Conservation (phyloP, 2,329 filamentous ascomycete genomes). For the Colletotrichum australisinense region DNA sequence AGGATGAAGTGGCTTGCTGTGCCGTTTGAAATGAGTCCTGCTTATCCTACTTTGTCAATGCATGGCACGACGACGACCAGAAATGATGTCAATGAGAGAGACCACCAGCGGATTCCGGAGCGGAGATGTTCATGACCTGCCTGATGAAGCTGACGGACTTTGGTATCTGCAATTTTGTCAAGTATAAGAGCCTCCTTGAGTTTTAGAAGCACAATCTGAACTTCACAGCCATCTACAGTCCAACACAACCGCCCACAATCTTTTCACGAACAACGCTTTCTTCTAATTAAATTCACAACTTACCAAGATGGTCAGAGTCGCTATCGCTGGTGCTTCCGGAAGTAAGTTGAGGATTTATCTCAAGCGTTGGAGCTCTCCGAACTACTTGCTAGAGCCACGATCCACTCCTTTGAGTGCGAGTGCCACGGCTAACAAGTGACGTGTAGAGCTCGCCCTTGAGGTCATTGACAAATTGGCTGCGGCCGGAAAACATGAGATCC, state of each 20-base stretch:
- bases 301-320: conserved; percentile 31
- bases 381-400: neutral
- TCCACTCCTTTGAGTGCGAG: neutral
- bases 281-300: neutral
- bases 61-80: neutral
- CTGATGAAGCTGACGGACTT: neutral
- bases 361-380: no score
- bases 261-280: no score
- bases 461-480: conserved; percentile 37
- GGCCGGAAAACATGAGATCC: conserved; percentile 38
- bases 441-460: conserved; percentile 37
- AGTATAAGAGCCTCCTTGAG: neutral
- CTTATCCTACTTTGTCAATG: neutral
- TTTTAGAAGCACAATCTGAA: neutral
- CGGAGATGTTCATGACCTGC: neutral
- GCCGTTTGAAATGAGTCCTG: neutral
- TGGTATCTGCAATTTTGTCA: neutral
- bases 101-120: neutral
- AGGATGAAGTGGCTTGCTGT: neutral
- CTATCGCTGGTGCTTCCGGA: conserved; percentile 31
- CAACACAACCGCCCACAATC: no score
- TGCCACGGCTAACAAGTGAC: neutral
- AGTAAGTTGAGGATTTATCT: neutral
- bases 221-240: neutral
- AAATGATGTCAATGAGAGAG: neutral